Evolutionary conservation across 176 grass and related monocot genomes (phyloP).

Genomic region (Bolboschoenus planiculmis): DNA sequence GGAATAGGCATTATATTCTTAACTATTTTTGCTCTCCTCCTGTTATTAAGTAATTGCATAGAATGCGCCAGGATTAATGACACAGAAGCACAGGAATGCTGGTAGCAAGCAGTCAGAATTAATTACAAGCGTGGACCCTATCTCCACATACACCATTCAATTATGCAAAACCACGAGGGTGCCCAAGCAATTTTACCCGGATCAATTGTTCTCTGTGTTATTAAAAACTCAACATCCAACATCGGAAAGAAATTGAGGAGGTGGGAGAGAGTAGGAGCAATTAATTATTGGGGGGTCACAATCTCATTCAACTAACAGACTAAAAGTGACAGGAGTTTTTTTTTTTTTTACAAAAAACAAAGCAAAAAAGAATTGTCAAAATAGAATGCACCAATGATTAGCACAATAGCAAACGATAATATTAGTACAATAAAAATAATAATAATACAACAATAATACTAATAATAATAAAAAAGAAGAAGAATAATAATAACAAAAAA

Average conservation of each 20-base stretch:
- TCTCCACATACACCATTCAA: not conserved
- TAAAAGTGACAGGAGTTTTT: not conserved
- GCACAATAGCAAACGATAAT: not conserved
- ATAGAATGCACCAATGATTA: not conserved
- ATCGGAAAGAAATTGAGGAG: not conserved
- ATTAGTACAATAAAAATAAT: not conserved
- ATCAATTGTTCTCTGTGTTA: not conserved
- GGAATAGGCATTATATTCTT: not conserved
- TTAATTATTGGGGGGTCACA: conserved; percentile 4
- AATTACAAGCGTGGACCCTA: not conserved
- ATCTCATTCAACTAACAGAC: conserved; percentile 15
- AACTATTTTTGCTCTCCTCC: not conserved
- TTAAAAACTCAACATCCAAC: not conserved
- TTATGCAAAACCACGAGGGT: not conserved
- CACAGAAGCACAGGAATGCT: not conserved
- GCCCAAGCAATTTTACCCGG: not conserved
- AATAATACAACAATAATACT: not conserved
- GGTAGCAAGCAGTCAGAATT: not conserved
- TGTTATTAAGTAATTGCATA: not conserved
- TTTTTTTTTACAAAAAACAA: not conserved
- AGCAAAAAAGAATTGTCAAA: not conserved
- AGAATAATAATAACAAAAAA: not conserved
- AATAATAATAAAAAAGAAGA: not conserved
- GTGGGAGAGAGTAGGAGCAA: not conserved
- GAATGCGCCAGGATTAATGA: not conserved